Base-by-base conservation (phyloP, 768 basidiomycete genomes). In the Tricholoma matsutake region DNA sequence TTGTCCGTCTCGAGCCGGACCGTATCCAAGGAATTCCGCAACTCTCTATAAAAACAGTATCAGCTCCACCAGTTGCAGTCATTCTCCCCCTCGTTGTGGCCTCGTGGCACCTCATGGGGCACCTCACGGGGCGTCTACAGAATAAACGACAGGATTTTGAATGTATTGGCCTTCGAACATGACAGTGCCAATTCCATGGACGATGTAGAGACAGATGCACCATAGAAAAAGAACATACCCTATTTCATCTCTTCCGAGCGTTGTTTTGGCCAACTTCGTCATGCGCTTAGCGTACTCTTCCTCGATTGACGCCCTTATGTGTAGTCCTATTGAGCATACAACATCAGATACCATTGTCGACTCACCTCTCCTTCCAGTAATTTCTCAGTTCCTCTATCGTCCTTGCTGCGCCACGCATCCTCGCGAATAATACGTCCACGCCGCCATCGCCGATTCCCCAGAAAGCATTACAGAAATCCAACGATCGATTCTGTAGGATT, bases 391-490 rank as follows among this genome's bases (percentile, higher is more conserved):
- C 97, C 53, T 98, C 96, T 78, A 91, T 86, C 1, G 94, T 95
- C 72, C 92, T 83, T 16, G 83, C 73, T 13, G 91, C 92, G 18
- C 92, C 93, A 8, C 94, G 82, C 87, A 96, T 91, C 62, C 94
- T 84, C 32, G 94, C 89, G 71, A 93, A 91, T 32, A 98, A 79
- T 49, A 96, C 93, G 68, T 96, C 93, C 63, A 92, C 94, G 14
- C 95, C 95, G 39, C 83, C 89, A 78, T 97, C 94, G 29, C 81
- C 84, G 18, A 82, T 66, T 10, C 94, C 94, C 97, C 97, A 98
- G 78, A 98, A 98, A 2, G 94, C 86, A 75, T 98, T 99, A 75
- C 96, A 98, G 76, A 95, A 98, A 76, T 97, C 94, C 68, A 87
- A 74, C 9, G 86, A 85, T 59, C 83, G 81, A 65, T 76, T 76